A percentile compares a stretch with the other conserved stretches of the same genome.
phyloP scores from a whole-genome alignment of 2,329 filamentous ascomycete genomes.

The Penicillium paneum region DNA sequence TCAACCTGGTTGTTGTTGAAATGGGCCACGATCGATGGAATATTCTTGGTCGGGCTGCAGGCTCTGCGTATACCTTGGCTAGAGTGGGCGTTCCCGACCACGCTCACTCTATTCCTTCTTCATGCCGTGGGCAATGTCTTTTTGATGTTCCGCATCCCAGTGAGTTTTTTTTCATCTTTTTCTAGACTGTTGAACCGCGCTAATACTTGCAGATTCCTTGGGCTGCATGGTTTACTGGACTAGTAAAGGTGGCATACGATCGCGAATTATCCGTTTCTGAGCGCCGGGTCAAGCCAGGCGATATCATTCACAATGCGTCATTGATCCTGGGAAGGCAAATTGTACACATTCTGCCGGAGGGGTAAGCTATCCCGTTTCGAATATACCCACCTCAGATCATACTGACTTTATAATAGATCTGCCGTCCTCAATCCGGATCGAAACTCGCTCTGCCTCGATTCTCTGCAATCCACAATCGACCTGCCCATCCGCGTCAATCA shows the following conservation, averaged over 20 bases:
- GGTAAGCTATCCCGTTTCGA: constrained; percentile 47
- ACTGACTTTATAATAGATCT: constrained; percentile 54
- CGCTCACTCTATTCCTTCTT: constrained; percentile 65
- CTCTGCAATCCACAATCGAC: constrained; percentile 57
- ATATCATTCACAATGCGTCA: constrained; percentile 85
- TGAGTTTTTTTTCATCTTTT: constrained; percentile 41
- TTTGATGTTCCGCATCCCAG: constrained; percentile 87
- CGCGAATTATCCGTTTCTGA: constrained; percentile 93
- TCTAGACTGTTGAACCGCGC: neutral
- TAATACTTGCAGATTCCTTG: constrained; percentile 61
- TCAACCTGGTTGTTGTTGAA: constrained; percentile 92
- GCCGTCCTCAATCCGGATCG: constrained; percentile 81
- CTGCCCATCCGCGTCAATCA: constrained; percentile 92
- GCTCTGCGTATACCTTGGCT: constrained; percentile 92
- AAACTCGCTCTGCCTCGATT: constrained; percentile 75
- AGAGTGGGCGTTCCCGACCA: constrained; percentile 76
- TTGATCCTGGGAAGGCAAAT: constrained; percentile 95
- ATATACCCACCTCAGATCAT: neutral
- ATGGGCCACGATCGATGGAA: constrained; percentile 83
- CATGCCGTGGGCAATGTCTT: constrained; percentile 76
- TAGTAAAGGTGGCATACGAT: constrained; percentile 83
- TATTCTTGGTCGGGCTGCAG: constrained; percentile 83
- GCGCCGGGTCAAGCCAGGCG: constrained; percentile 80
- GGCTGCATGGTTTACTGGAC: constrained; percentile 66
- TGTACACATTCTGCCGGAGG: constrained; percentile 95